Evolutionary conservation across 352 stramenopile species (phyloP), one percentile per base, ranked within the genome.

Genomic region (Pythium brassicae): DNA sequence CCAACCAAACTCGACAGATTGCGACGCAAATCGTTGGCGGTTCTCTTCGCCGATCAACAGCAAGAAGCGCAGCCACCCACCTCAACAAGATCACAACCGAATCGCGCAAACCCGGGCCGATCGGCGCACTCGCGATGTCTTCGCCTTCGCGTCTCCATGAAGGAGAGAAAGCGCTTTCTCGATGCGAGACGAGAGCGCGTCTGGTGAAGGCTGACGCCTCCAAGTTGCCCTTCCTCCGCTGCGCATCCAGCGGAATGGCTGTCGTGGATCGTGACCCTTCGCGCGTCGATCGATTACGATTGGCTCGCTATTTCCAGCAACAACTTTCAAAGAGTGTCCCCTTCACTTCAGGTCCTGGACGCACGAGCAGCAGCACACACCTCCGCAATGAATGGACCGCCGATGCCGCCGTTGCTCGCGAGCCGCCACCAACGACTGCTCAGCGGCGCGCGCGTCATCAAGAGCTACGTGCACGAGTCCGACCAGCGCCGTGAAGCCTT

Each of bases 391-490:
- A n/a, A 7, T 29, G 25, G n/a, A n/a, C 15, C 37, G 19, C 19
- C 29, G 20, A 42, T 20, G 26, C 15, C 39, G 39, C 52, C 26
- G 22, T 44, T 42, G 34, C 26, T 42, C n/a, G 39, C 15, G 15
- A 52, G 29, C 26, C 60, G 55, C 25, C 55, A 66, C 34, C 50
- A 58, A 43, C 54, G 54, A 4, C 32, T 64, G 26, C 56, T 61
- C 52, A 69, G 63, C 47, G 67, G 69, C 12, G 55, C 68, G 26
- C 45, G 63, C 7, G 55, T 79, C 55, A 79, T 81, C 69, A 83
- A 79, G 57, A 66, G 45, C 59, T 81, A 79, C 49, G 63, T 82
- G 43, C 74, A 76, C 46, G 69, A 78, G 29, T 61, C 71, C 0
- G 74, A 83, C 26, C 57, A 66, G 50, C 71, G 74, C 12, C 64